A percentile compares a stretch with the other conserved stretches of the same genome.
Conservation (phyloP, 768 basidiomycete species). For the Leucosporidium yakuticum region DNA sequence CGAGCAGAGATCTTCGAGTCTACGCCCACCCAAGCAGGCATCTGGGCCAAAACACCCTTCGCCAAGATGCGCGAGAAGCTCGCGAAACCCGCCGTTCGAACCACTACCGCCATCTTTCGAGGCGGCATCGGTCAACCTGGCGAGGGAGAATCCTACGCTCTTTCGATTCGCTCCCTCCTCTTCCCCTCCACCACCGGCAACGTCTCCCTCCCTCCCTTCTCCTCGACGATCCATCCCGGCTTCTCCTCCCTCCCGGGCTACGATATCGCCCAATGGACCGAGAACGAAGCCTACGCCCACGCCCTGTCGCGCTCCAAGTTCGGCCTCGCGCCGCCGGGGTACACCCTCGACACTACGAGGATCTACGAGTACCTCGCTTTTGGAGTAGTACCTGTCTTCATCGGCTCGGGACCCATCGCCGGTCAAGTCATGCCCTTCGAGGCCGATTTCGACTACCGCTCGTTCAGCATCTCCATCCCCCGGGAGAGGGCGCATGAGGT, state of each 20-base stretch:
- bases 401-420: conserved; percentile 13
- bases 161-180: conserved; percentile 23
- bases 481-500: conserved; percentile 13
- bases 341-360: conserved; percentile 28
- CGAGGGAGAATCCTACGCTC: conserved; percentile 20
- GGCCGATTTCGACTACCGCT: conserved; percentile 15
- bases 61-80: background rate
- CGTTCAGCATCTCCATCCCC: conserved; percentile 14
- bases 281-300: conserved; percentile 17
- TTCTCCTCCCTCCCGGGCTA: conserved; percentile 24
- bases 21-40: background rate
- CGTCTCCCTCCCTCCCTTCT: background rate
- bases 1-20: conserved; percentile 13
- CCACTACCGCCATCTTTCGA: conserved; percentile 22
- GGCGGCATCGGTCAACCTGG: conserved; percentile 13
- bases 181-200: conserved; percentile 17
- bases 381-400: conserved; percentile 30
- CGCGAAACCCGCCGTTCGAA: background rate
- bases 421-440: conserved; percentile 24
- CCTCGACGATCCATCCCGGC: background rate
- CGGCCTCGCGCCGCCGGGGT: conserved; percentile 24
- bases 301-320: conserved; percentile 16
- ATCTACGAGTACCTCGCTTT: conserved; percentile 30
- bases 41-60: background rate
- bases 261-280: conserved; percentile 19